These are phyloP conservation scores for Hygrocybe punicea DNA, from an alignment of 768 basidiomycete genomes.

Conservation along the genomic window DNA sequence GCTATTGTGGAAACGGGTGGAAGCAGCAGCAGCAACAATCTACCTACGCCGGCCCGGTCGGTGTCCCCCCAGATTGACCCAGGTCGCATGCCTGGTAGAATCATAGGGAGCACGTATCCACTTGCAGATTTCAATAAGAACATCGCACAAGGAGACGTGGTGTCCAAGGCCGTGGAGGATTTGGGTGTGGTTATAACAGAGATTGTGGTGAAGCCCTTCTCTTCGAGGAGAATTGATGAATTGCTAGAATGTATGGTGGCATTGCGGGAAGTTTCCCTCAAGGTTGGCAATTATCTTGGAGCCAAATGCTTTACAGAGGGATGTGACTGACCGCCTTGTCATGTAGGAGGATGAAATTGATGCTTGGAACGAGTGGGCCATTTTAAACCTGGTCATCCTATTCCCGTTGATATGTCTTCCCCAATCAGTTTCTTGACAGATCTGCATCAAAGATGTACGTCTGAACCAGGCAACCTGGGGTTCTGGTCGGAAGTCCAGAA, in stretches of 20 bases:
- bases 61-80: conserved; percentile 45
- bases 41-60: conserved; percentile 57
- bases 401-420: neutral
- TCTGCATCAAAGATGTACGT: conserved; percentile 54
- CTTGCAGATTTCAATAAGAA: conserved; percentile 74
- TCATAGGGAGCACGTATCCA: conserved; percentile 72
- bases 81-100: conserved; percentile 62
- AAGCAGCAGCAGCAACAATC: conserved; percentile 11
- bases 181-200: conserved; percentile 67
- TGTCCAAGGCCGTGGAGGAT: conserved; percentile 83
- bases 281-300: conserved; percentile 34
- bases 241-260: conserved; percentile 69
- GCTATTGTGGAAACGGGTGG: neutral
- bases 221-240: conserved; percentile 60
- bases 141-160: conserved; percentile 69
- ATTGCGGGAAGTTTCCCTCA: conserved; percentile 64
- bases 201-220: conserved; percentile 68
- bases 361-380: conserved; percentile 69
- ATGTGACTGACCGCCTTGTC: conserved; percentile 33
- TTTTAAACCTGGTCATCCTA: conserved; percentile 1
- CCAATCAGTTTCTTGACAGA: conserved; percentile 54
- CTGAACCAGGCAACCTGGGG: conserved; percentile 55
- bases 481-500: conserved; percentile 64
- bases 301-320: conserved; percentile 51
- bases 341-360: conserved; percentile 77